Evolutionary conservation across 2,329 filamentous ascomycete species (phyloP).

Genomic region (Chrysoporthe puriensis): DNA sequence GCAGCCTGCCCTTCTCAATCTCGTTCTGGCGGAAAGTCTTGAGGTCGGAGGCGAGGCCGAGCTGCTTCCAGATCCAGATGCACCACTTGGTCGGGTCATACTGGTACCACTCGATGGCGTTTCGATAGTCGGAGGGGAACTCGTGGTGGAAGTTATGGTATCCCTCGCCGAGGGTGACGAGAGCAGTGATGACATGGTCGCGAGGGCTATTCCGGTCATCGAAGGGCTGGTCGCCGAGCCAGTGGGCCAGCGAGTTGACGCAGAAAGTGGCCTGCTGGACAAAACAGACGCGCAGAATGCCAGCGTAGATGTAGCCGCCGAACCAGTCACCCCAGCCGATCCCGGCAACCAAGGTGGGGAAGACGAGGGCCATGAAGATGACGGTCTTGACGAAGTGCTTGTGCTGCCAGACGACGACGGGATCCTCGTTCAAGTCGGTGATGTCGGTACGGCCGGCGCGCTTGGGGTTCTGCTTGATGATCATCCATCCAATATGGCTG

Average conservation of each 20-base stretch:
- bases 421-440: slow-evolving; percentile 83
- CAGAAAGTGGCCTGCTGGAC: slow-evolving; percentile 93
- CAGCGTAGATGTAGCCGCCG: slow-evolving; percentile 83
- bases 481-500: slow-evolving; percentile 87
- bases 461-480: slow-evolving; percentile 93
- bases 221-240: slow-evolving; percentile 90
- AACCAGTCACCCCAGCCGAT: slow-evolving; percentile 80
- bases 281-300: slow-evolving; percentile 85
- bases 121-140: slow-evolving; percentile 91
- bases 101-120: slow-evolving; percentile 88
- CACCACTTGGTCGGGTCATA: slow-evolving; percentile 92
- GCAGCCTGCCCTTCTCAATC: slow-evolving; percentile 88
- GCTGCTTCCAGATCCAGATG: slow-evolving; percentile 83
- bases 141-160: slow-evolving; percentile 98
- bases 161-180: slow-evolving; percentile 81
- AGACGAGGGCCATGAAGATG: slow-evolving; percentile 73
- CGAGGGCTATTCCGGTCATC: slow-evolving; percentile 91
- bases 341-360: slow-evolving; percentile 77
- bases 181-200: slow-evolving; percentile 83
- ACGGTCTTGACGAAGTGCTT: slow-evolving; percentile 83
- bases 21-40: slow-evolving; percentile 92
- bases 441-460: slow-evolving; percentile 86
- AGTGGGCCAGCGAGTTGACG: slow-evolving; percentile 89
- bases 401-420: slow-evolving; percentile 86
- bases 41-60: slow-evolving; percentile 82